These are phyloP conservation scores for Cryptococcus sp. DNA, from an alignment of 1,284 basidiomycete genomes.

Conservation along the genomic window DNA sequence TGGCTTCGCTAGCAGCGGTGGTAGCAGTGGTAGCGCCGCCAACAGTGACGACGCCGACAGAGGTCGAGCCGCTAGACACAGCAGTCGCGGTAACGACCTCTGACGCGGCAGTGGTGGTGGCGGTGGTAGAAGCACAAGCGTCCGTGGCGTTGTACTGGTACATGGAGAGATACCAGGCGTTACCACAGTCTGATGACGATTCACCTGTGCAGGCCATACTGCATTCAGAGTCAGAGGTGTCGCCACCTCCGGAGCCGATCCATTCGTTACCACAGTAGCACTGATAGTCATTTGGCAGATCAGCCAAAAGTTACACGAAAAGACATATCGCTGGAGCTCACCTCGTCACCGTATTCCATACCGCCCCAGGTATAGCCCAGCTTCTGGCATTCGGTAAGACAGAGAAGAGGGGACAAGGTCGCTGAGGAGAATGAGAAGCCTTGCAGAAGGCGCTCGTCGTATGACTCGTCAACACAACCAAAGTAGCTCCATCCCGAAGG, in stretches of 20 bases:
- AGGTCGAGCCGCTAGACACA: constrained; percentile 5
- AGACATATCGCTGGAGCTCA: constrained; percentile 13
- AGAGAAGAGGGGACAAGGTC: constrained; percentile 37
- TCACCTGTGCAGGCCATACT: constrained; percentile 41
- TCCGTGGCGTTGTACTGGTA: constrained; percentile 36
- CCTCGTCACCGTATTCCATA: constrained; percentile 46
- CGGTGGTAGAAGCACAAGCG: constrained; percentile 17
- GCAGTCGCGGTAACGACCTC: constrained; percentile 9
- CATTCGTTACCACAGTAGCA: constrained; percentile 48
- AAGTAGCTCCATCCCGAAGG: constrained; percentile 46
- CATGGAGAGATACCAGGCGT: constrained; percentile 41
- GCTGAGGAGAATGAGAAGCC: constrained; percentile 37
- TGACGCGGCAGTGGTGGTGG: constrained; percentile 14
- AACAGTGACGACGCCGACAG: constrained; percentile 6
- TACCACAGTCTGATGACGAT: constrained; percentile 35
- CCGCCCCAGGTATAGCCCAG: constrained; percentile 48
- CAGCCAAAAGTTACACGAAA: neutral
- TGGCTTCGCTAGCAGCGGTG: constrained; percentile 10
- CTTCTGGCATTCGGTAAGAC: constrained; percentile 43
- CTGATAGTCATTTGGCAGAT: constrained; percentile 9
- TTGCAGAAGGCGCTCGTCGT: constrained; percentile 39
- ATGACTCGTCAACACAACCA: constrained; percentile 50
- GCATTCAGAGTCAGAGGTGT: constrained; percentile 30
- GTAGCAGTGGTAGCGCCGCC: constrained; percentile 11
- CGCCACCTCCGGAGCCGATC: constrained; percentile 32